These are phyloP conservation scores for Russula brevipes DNA, from an alignment of 768 basidiomycete species.

Conservation along the genomic window DNA sequence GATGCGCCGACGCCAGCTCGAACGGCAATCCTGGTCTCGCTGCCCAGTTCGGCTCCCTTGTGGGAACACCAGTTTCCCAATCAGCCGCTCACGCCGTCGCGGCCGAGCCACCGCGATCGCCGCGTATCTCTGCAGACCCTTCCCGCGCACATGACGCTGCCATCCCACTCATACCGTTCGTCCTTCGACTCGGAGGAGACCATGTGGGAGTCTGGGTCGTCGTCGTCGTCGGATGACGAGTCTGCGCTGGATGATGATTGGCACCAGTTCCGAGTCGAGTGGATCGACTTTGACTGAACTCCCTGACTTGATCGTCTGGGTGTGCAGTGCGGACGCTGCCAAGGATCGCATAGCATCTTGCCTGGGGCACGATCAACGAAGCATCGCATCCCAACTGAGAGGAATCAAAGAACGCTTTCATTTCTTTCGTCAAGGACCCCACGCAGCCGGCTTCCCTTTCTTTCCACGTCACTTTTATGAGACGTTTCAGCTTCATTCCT, in stretches of 20 bases:
- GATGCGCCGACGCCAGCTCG: background rate
- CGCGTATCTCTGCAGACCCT: background rate
- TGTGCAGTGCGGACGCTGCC: background rate
- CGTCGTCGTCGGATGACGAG: slow-evolving; percentile 1
- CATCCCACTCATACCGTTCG: background rate
- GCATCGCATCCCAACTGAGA: background rate
- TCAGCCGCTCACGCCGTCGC: background rate
- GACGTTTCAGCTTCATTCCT: background rate
- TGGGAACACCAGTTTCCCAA: background rate
- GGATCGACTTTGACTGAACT: slow-evolving; percentile 16
- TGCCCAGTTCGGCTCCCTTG: background rate
- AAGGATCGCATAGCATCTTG: background rate
- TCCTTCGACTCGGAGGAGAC: background rate
- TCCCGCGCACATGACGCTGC: background rate
- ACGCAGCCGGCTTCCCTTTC: background rate
- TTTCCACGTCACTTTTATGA: slow-evolving; percentile 2
- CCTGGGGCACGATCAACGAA: background rate
- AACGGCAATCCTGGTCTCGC: background rate
- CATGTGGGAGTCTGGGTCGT: slow-evolving; percentile 8
- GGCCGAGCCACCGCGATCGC: background rate
- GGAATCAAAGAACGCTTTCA: background rate
- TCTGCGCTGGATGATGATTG: slow-evolving; percentile 12
- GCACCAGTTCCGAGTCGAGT: slow-evolving; percentile 23
- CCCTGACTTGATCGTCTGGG: background rate
- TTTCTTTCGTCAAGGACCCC: background rate